Evolutionary conservation across 2,329 filamentous ascomycete species (phyloP).

Genomic region (Talaromyces sp.): DNA sequence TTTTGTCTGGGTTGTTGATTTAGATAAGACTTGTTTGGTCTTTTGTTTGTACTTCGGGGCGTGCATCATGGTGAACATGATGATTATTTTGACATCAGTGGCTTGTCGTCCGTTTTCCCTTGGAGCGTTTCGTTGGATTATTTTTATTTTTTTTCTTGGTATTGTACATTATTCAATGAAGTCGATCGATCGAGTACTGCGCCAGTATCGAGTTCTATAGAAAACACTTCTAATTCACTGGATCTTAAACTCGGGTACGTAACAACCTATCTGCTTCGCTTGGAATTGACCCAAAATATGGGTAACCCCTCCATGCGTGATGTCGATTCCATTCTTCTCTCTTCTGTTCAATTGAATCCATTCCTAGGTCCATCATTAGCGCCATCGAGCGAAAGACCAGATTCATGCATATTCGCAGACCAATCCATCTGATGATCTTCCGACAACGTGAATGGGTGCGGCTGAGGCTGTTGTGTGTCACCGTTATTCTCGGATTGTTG

Average conservation of each 20-base stretch:
- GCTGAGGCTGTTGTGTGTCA: conserved; percentile 1
- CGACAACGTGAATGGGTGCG: conserved; percentile 13
- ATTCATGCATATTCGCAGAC: conserved; percentile 26
- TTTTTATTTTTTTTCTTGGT: neutral
- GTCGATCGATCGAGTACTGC: no score
- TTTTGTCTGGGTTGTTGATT: neutral
- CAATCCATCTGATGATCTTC: conserved; percentile 17
- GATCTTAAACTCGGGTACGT: neutral
- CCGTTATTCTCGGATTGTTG: neutral
- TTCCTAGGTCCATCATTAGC: conserved; percentile 23
- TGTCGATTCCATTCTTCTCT: neutral
- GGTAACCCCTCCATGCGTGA: no score
- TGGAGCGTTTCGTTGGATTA: neutral
- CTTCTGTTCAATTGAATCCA: conserved; percentile 24
- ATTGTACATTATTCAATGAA: conserved; percentile 1
- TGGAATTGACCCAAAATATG: neutral
- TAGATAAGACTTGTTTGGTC: neutral
- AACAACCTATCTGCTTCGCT: neutral
- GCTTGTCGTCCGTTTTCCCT: neutral
- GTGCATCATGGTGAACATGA: neutral
- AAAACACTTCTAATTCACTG: neutral
- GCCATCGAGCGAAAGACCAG: conserved; percentile 16
- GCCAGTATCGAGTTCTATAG: neutral
- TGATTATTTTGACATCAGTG: conserved; percentile 14
- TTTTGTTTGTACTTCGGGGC: neutral